Evolutionary conservation across 352 stramenopile genomes (phyloP).

Genomic region (Phytophthora multivora): DNA sequence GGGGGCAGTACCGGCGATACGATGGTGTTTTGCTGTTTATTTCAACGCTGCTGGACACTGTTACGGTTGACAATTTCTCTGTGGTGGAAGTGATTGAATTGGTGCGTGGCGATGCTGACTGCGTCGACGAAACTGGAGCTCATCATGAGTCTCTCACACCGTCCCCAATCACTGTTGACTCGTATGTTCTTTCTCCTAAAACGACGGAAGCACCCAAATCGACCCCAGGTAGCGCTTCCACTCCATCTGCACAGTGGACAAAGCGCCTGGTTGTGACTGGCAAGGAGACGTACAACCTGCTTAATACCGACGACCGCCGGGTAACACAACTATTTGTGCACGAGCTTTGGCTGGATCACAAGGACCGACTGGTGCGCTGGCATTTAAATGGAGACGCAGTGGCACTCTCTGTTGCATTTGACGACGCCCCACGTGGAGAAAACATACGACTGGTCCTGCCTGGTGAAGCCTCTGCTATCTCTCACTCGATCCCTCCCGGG

Average conservation of each 20-base stretch:
- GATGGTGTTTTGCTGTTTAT: constrained; percentile 83
- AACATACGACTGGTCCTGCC: constrained; percentile 82
- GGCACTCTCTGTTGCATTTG: constrained; percentile 80
- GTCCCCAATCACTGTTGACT: constrained; percentile 32
- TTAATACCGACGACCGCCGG: constrained; percentile 56
- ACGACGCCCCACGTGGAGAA: constrained; percentile 64
- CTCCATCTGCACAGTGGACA: constrained; percentile 65
- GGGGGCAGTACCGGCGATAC: constrained; percentile 84
- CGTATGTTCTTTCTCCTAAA: constrained; percentile 44
- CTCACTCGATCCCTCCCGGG: constrained; percentile 71
- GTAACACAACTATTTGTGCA: constrained; percentile 88
- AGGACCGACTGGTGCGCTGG: constrained; percentile 82
- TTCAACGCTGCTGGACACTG: constrained; percentile 78
- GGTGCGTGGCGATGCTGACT: constrained; percentile 70
- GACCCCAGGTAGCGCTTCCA: constrained; percentile 40
- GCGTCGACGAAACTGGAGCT: constrained; percentile 54
- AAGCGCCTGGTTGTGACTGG: constrained; percentile 80
- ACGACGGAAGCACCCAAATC: constrained; percentile 13
- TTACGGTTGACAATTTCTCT: constrained; percentile 76
- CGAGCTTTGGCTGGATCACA: constrained; percentile 86
- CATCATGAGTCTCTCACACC: constrained; percentile 27
- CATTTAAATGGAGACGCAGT: constrained; percentile 86
- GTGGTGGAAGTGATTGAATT: constrained; percentile 78
- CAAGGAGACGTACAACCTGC: constrained; percentile 82
- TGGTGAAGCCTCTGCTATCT: constrained; percentile 73